Base-by-base conservation (phyloP, 306 rosid genomes). In the Sicyos edulis region DNA sequence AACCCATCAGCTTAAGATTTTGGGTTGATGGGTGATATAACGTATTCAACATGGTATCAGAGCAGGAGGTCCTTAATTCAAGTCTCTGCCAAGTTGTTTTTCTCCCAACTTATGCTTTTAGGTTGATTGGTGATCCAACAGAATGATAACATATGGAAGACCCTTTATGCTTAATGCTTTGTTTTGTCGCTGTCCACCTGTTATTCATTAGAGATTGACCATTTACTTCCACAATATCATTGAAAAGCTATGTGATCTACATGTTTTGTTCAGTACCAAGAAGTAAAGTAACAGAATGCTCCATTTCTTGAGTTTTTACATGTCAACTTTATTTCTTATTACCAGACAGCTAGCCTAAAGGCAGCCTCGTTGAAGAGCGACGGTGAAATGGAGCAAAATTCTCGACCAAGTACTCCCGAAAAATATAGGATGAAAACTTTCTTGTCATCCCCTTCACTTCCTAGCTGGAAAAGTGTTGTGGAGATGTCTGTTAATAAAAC, bases 341-440 rank as follows among this genome's bases (percentile, higher is more conserved):
- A 60, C 45, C 74, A 91, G 99, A 85, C 87, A 78, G 86, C 91
- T 82, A 76, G 71, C 81, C 86, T 91, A 11, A 95, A 89, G 78
- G 88, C 92, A 72, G 91, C 97, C 73, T 82, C 88, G 67, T 90
- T 80, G 26, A 91, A 79, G 81, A 93, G 87, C 70, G 97, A 86
- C 8, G 85, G 82, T 66, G 97, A 84, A 65, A 74, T 74, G 58
- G 88, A 82, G 67, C 87, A 72, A 64, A 74, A 73, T 58, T 77
- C 70, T 77, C 80, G 44, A 21, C 73, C 77, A 56, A 75, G 81
- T 76, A 75, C 78, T 74, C 88, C 82, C 2, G 95, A 87, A 74
- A 79, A 64, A 57, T 70, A 65, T 50, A 81, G 70, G 79, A 59
- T 85, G 66, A 91, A 85, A 71, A 85, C 88, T 5, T 20, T 77